Evolutionary conservation across 345 rosid genomes (phyloP).

Genomic region (Combretum micranthum): DNA sequence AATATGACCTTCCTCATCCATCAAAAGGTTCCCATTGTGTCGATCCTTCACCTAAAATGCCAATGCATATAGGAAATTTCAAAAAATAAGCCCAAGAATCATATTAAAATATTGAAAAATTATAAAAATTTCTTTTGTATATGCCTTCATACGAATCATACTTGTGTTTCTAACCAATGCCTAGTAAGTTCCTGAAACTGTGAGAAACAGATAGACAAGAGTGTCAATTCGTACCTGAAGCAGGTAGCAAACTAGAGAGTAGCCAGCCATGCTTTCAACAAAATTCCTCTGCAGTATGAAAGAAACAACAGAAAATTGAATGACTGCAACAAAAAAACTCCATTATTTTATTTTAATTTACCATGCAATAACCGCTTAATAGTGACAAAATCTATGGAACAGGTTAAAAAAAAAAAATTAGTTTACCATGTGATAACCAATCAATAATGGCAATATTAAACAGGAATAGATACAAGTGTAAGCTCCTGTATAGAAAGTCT

Average conservation of each 20-base stretch:
- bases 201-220: background rate
- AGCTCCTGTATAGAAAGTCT: too few relatives aligned
- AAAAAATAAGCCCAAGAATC: background rate
- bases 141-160: too few relatives aligned
- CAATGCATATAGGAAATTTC: background rate
- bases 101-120: background rate
- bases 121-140: too few relatives aligned
- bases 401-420: too few relatives aligned
- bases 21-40: slow-evolving; percentile 88
- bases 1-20: slow-evolving; percentile 98
- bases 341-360: background rate
- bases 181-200: background rate
- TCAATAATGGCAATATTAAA: too few relatives aligned
- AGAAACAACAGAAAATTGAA: slow-evolving; percentile 3
- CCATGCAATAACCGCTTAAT: background rate
- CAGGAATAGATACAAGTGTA: too few relatives aligned
- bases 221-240: slow-evolving; percentile 52
- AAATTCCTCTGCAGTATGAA: slow-evolving; percentile 78
- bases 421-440: too few relatives aligned
- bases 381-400: too few relatives aligned
- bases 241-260: slow-evolving; percentile 95
- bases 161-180: too few relatives aligned
- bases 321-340: background rate
- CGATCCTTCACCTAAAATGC: slow-evolving; percentile 77
- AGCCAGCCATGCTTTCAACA: slow-evolving; percentile 99